Conservation (phyloP, 345 rosid genomes). For the Eucalyptus tenuipes region DNA sequence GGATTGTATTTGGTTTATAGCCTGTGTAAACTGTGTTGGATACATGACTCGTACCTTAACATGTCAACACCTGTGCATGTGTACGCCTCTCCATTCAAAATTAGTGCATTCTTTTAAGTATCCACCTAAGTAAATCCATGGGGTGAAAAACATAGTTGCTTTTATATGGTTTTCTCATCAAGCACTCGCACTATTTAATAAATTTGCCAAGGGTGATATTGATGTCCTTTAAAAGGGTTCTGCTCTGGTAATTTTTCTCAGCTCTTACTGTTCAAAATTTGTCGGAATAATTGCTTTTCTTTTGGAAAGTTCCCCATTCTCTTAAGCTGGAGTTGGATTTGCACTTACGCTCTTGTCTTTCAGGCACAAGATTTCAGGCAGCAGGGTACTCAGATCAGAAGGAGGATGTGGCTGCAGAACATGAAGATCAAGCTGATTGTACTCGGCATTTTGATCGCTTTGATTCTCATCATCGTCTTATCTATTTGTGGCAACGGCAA, state of each 20-base stretch:
- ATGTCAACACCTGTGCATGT: neutral
- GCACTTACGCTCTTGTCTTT: neutral
- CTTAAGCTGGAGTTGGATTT: neutral
- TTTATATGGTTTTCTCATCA: neutral
- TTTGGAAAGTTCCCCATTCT: neutral
- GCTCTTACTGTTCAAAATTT: neutral
- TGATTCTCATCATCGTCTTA: constrained; percentile 51
- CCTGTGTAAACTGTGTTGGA: neutral
- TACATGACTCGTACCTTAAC: neutral
- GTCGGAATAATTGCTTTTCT: neutral
- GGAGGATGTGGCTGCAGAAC: constrained; percentile 72
- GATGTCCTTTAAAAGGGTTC: neutral
- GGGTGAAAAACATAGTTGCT: neutral
- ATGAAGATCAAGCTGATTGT: constrained; percentile 66
- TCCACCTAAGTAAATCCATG: neutral
- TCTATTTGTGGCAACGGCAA: constrained; percentile 27
- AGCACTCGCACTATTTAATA: neutral
- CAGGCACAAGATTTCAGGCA: constrained; percentile 79
- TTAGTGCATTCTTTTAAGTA: neutral
- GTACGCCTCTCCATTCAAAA: neutral
- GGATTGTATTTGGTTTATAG: neutral
- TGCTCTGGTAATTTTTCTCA: neutral
- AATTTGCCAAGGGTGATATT: neutral
- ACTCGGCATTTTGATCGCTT: constrained; percentile 35
- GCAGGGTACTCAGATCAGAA: constrained; percentile 53